A percentile compares a stretch with the other conserved stretches of the same genome.
These are phyloP conservation scores for Rutstroemia sp. DNA, from an alignment of 2,329 filamentous ascomycete genomes.

Conservation along the genomic window DNA sequence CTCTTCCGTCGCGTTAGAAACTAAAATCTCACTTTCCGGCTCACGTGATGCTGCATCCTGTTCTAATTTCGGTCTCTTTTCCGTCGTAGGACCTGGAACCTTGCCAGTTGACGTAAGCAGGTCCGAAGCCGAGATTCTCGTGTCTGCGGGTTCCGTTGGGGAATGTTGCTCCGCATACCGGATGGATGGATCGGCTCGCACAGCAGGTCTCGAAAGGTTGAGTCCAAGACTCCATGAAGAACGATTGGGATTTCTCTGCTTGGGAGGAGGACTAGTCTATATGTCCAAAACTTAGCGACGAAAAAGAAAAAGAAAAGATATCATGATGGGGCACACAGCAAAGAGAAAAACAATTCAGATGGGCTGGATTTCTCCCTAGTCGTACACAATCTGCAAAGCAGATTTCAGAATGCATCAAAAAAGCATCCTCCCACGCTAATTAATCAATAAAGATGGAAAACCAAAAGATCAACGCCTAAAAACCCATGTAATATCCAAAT, in stretches of 20 bases:
- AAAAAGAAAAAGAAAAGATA: slow-evolving; percentile 18
- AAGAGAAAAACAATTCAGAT: slow-evolving; percentile 22
- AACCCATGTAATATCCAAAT: slow-evolving; percentile 27
- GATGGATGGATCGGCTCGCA: not conserved
- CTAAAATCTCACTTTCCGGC: slow-evolving; percentile 11
- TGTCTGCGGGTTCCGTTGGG: slow-evolving; percentile 1
- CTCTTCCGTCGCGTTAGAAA: slow-evolving; percentile 11
- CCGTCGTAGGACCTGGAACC: not conserved
- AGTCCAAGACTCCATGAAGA: slow-evolving; percentile 37
- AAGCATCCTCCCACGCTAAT: slow-evolving; percentile 17
- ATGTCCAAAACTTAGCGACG: slow-evolving; percentile 26
- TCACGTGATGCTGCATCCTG: slow-evolving; percentile 7
- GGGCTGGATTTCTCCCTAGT: slow-evolving; percentile 28
- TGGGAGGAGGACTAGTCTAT: slow-evolving; percentile 32
- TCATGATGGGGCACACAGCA: slow-evolving; percentile 22
- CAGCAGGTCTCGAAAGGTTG: slow-evolving; percentile 3
- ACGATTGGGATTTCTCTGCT: slow-evolving; percentile 33
- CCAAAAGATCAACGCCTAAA: slow-evolving; percentile 22
- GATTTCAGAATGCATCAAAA: slow-evolving; percentile 21
- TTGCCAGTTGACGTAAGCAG: not conserved
- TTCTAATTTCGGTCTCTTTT: not conserved
- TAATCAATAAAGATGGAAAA: slow-evolving; percentile 21
- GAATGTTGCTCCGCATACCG: not conserved
- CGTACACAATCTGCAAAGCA: slow-evolving; percentile 29
- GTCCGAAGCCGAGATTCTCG: not conserved